phyloP scores from a whole-genome alignment of 768 basidiomycete genomes.

The Exidia glandulosa region DNA sequence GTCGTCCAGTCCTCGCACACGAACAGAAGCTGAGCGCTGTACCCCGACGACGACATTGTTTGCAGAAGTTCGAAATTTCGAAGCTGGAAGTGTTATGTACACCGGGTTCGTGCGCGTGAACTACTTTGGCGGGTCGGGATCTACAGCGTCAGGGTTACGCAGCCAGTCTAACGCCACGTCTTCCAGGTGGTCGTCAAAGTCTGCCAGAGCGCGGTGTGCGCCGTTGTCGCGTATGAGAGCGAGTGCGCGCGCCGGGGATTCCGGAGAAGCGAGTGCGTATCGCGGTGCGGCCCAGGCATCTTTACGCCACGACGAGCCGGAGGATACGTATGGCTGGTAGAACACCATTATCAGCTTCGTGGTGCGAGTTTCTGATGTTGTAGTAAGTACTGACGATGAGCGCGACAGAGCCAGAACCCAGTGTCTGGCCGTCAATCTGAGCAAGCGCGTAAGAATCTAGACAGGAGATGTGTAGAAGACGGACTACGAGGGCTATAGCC shows the following conservation, averaged over 20 bases:
- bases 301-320: constrained; percentile 17
- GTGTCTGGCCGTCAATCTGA: constrained; percentile 50
- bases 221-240: constrained; percentile 37
- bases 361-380: background rate
- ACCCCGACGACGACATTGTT: no score
- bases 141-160: constrained; percentile 17
- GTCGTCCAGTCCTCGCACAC: no score
- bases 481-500: constrained; percentile 61
- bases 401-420: constrained; percentile 42
- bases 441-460: background rate
- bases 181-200: constrained; percentile 78
- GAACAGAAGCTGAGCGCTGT: no score
- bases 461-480: constrained; percentile 13
- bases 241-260: constrained; percentile 37
- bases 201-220: constrained; percentile 52
- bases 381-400: constrained; percentile 40
- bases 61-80: no score
- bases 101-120: background rate
- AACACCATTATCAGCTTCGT: background rate
- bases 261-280: constrained; percentile 36
- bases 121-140: background rate
- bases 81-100: no score
- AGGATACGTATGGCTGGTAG: constrained; percentile 40
- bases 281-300: constrained; percentile 21
- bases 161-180: constrained; percentile 49